Conservation (phyloP, 2,329 filamentous ascomycete species). For the Penicillium vulpinum region DNA sequence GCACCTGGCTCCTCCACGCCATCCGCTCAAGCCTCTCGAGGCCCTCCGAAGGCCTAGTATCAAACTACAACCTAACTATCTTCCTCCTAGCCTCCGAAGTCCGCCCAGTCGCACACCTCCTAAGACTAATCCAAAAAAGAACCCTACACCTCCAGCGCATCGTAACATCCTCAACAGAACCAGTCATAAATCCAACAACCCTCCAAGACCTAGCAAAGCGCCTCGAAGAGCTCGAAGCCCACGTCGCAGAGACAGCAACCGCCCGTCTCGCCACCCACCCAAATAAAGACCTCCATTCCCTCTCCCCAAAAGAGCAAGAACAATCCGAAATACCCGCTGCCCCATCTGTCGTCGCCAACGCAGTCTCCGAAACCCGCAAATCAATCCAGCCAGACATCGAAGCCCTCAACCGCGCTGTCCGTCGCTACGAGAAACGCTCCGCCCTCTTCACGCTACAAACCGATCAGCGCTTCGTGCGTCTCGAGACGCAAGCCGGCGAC, state of each 20-base stretch:
- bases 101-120: slow-evolving; percentile 75
- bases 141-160: slow-evolving; percentile 80
- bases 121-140: slow-evolving; percentile 74
- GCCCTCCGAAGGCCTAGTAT: slow-evolving; percentile 82
- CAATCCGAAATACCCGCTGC: slow-evolving; percentile 37
- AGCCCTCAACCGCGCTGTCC: slow-evolving; percentile 81
- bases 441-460: slow-evolving; percentile 73
- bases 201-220: slow-evolving; percentile 63
- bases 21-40: slow-evolving; percentile 78
- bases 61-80: slow-evolving; percentile 88
- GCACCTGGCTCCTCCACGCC: slow-evolving; percentile 80
- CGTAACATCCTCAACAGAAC: slow-evolving; percentile 46
- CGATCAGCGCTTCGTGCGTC: slow-evolving; percentile 69
- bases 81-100: slow-evolving; percentile 87
- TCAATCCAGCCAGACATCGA: slow-evolving; percentile 79
- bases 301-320: slow-evolving; percentile 7
- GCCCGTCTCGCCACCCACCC: slow-evolving; percentile 15
- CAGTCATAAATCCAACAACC: slow-evolving; percentile 23
- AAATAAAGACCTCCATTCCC: neutral
- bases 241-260: slow-evolving; percentile 45
- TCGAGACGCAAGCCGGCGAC: slow-evolving; percentile 73
- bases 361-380: slow-evolving; percentile 58
- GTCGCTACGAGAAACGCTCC: slow-evolving; percentile 87
- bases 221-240: slow-evolving; percentile 68
- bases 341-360: slow-evolving; percentile 42